A percentile compares a stretch with the other conserved stretches of the same genome.
Conservation (phyloP, 2,329 filamentous ascomycete genomes). For the Trichocomaceae sp. region DNA sequence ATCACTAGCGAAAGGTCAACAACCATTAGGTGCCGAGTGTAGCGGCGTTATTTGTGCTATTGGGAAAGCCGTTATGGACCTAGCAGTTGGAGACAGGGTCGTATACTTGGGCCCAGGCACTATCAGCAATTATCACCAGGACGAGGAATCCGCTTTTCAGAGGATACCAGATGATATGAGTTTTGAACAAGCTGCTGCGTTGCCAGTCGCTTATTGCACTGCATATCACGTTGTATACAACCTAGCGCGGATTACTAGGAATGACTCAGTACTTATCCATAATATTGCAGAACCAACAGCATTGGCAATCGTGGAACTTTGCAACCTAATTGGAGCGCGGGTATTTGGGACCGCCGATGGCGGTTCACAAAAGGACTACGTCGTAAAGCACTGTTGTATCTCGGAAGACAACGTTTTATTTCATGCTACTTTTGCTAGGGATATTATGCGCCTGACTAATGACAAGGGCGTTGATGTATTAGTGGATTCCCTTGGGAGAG, state of each 20-base stretch:
- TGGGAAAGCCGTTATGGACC: neutral
- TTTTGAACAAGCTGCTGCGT: slow-evolving; percentile 4
- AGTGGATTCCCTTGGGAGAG: slow-evolving; percentile 4
- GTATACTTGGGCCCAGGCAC: neutral
- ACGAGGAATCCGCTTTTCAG: neutral
- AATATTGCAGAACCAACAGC: slow-evolving; percentile 16
- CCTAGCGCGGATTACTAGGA: slow-evolving; percentile 9
- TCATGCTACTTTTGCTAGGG: slow-evolving; percentile 2
- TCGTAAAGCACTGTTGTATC: neutral
- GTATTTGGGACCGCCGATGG: no score
- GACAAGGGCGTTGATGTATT: slow-evolving; percentile 6
- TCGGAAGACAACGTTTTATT: slow-evolving; percentile 6
- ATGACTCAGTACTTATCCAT: slow-evolving; percentile 4
- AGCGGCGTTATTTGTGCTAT: neutral
- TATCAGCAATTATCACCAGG: neutral
- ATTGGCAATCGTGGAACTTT: no score
- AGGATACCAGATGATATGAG: slow-evolving; percentile 6
- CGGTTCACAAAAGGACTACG: slow-evolving; percentile 2
- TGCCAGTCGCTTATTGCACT: neutral
- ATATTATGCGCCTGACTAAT: neutral
- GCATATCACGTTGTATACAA: slow-evolving; percentile 2
- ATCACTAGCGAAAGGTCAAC: neutral
- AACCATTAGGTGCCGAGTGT: neutral
- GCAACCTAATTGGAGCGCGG: no score
- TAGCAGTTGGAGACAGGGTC: neutral